phyloP scores from a whole-genome alignment of 352 stramenopile genomes.

The Phytophthora capsici region DNA sequence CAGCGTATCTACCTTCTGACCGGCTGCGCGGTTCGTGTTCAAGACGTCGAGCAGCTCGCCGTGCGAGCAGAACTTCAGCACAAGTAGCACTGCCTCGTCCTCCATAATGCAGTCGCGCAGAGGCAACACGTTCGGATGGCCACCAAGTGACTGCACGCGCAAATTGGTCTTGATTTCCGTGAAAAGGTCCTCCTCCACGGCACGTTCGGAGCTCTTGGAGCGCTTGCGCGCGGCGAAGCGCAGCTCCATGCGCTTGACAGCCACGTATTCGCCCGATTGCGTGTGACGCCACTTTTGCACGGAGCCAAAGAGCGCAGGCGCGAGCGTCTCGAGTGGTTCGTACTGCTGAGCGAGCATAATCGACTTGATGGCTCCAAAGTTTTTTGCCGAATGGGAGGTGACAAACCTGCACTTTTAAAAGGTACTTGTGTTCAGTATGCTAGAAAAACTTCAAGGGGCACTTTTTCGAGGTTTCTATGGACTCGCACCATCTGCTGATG shows the following conservation, averaged over 20 bases:
- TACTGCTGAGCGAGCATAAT: constrained; percentile 44
- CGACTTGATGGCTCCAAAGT: constrained; percentile 7
- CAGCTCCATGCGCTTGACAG: constrained; percentile 85
- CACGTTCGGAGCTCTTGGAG: constrained; percentile 52
- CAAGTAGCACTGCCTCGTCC: constrained; percentile 63
- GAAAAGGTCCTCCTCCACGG: constrained; percentile 75
- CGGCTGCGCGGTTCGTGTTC: constrained; percentile 48
- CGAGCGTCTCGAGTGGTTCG: constrained; percentile 67
- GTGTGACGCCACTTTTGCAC: constrained; percentile 71
- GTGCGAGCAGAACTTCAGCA: constrained; percentile 70
- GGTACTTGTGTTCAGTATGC: constrained; percentile 28
- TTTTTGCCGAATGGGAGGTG: constrained; percentile 26
- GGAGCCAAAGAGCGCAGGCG: constrained; percentile 72
- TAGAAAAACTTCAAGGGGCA: constrained; percentile 30
- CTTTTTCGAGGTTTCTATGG: constrained; percentile 19
- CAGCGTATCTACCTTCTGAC: constrained; percentile 38
- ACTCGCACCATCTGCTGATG: constrained; percentile 18
- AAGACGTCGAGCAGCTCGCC: constrained; percentile 83
- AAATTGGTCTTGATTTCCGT: constrained; percentile 77
- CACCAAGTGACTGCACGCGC: constrained; percentile 58
- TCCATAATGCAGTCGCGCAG: constrained; percentile 74
- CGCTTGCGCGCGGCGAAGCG: constrained; percentile 51
- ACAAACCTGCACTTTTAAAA: background rate
- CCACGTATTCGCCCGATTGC: constrained; percentile 58
- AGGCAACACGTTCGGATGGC: constrained; percentile 73